Conservation (phyloP, 2,329 filamentous ascomycete genomes). For the Graphilbum ipis-grandicollis region DNA sequence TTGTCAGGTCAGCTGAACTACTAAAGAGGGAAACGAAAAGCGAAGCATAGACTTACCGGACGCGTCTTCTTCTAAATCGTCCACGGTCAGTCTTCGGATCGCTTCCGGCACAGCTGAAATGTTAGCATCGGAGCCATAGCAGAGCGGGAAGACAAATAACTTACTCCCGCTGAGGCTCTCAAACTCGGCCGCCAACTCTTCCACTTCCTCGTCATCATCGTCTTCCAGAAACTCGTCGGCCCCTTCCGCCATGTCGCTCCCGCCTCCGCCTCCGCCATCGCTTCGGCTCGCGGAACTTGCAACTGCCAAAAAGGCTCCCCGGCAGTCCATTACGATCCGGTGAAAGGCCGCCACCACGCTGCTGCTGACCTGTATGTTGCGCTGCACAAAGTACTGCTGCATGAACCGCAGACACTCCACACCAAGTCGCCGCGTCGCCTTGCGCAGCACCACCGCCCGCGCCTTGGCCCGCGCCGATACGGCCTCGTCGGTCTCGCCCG, state of each 20-base stretch:
- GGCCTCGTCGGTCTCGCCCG: slow-evolving; percentile 15
- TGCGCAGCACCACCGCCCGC: slow-evolving; percentile 15
- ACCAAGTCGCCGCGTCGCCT: slow-evolving; percentile 23
- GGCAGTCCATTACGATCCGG: slow-evolving; percentile 24
- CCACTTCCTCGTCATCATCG: slow-evolving; percentile 4
- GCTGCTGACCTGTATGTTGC: slow-evolving; percentile 22
- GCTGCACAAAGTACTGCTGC: slow-evolving; percentile 25
- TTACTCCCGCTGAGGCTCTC: slow-evolving; percentile 19
- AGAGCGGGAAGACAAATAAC: slow-evolving; percentile 7
- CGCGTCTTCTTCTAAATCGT: slow-evolving; percentile 39
- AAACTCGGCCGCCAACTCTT: slow-evolving; percentile 16
- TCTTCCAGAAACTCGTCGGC: too few species aligned
- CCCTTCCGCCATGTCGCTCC: background rate
- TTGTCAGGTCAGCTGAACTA: too few species aligned
- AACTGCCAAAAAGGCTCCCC: slow-evolving; percentile 15
- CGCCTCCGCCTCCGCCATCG: background rate
- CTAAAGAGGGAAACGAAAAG: too few species aligned
- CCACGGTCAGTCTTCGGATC: slow-evolving; percentile 37
- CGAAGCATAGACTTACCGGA: slow-evolving; percentile 36
- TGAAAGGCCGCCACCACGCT: slow-evolving; percentile 25
- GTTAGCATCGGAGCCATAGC: background rate
- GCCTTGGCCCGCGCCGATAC: slow-evolving; percentile 4
- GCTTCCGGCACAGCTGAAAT: slow-evolving; percentile 22
- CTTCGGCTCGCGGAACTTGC: slow-evolving; percentile 8
- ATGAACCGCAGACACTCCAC: slow-evolving; percentile 28